Evolutionary conservation across 768 basidiomycete genomes (phyloP).

Genomic region (Hortiboletus campestris): DNA sequence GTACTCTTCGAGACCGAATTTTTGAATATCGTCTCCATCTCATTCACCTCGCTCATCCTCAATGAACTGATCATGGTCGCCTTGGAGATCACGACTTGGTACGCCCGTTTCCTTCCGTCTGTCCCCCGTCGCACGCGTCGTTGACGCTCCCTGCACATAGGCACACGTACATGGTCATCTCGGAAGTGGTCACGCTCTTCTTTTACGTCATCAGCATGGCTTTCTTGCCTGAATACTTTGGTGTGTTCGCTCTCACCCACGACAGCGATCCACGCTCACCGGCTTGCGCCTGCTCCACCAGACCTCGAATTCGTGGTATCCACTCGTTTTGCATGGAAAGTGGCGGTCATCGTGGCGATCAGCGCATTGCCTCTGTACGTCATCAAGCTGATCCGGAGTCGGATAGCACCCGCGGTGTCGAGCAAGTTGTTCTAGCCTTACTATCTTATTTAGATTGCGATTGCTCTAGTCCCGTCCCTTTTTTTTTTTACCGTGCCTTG

Average conservation of each 20-base stretch:
- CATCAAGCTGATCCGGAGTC: conserved; percentile 82
- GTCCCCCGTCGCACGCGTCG: neutral
- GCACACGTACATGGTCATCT: conserved; percentile 94
- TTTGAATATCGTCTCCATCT: conserved; percentile 96
- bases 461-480: neutral
- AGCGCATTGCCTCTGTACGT: conserved; percentile 90
- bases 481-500: neutral
- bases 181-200: conserved; percentile 83
- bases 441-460: no score
- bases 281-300: conserved; percentile 29
- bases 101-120: neutral
- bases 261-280: neutral
- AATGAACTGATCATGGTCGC: conserved; percentile 99
- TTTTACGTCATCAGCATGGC: conserved; percentile 90
- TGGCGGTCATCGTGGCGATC: conserved; percentile 91
- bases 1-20: conserved; percentile 97
- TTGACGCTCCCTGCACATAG: conserved; percentile 35
- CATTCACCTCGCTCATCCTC: conserved; percentile 91
- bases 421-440: conserved; percentile 73
- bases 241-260: conserved; percentile 43
- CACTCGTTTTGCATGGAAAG: conserved; percentile 87
- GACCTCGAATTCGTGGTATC: conserved; percentile 94
- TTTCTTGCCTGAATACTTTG: conserved; percentile 96
- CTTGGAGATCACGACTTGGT: conserved; percentile 97
- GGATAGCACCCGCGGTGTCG: conserved; percentile 88